A percentile compares a stretch with the other conserved stretches of the same genome.
Evolutionary conservation across 1,284 basidiomycete species (phyloP).

Genomic region (Ustilago xerochloae): DNA sequence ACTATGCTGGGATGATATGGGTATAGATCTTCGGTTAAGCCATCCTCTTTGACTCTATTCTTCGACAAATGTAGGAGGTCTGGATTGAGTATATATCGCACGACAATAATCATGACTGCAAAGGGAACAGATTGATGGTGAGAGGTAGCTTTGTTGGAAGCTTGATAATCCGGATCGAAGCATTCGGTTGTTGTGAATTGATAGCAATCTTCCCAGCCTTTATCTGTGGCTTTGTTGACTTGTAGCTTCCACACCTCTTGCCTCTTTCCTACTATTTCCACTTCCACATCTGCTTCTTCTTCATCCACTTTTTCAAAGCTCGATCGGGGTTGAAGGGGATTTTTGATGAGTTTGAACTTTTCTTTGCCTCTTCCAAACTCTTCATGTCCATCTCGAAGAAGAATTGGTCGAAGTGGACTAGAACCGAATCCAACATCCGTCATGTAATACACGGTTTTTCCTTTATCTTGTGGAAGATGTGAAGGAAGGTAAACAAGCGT

Average conservation of each 20-base stretch:
- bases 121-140: constrained; percentile 13
- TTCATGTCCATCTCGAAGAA: constrained; percentile 27
- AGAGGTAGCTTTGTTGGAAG: constrained; percentile 12
- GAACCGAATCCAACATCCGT: constrained; percentile 41
- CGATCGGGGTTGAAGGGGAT: constrained; percentile 4
- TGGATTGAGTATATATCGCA: constrained; percentile 5
- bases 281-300: neutral
- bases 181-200: constrained; percentile 17
- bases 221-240: constrained; percentile 4
- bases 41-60: constrained; percentile 2
- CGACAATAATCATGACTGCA: constrained; percentile 27
- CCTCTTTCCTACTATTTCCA: neutral
- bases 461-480: constrained; percentile 5
- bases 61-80: neutral
- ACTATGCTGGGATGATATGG: constrained; percentile 37
- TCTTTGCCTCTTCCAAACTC: constrained; percentile 23
- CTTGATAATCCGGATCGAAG: constrained; percentile 23
- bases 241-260: constrained; percentile 36
- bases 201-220: constrained; percentile 37
- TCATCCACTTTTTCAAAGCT: constrained; percentile 10
- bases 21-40: constrained; percentile 17
- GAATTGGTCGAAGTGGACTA: constrained; percentile 24
- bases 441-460: constrained; percentile 23
- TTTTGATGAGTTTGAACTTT: constrained; percentile 15
- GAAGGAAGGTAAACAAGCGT: constrained; percentile 31